phyloP scores from a whole-genome alignment of 331 rosid species.

The Phaseolus coccineus region DNA sequence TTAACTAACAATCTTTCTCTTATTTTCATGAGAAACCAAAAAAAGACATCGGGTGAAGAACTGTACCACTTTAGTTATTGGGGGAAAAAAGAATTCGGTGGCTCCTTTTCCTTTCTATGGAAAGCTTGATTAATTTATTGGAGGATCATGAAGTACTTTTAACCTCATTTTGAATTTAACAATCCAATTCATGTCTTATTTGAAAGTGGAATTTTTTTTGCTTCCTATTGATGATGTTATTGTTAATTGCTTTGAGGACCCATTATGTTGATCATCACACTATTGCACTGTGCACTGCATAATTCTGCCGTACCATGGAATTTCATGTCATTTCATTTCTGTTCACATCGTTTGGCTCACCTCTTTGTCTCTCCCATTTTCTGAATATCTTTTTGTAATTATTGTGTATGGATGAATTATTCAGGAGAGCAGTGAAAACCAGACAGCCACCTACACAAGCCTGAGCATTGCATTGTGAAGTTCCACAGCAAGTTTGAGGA shows the following conservation, averaged over 20 bases:
- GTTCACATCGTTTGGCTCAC: background rate
- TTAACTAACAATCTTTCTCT: slow-evolving; percentile 84
- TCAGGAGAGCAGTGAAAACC: slow-evolving; percentile 79
- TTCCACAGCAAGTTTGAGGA: slow-evolving; percentile 49
- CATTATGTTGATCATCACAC: slow-evolving; percentile 37
- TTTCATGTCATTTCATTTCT: slow-evolving; percentile 29
- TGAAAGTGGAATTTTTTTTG: slow-evolving; percentile 41
- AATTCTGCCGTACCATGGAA: slow-evolving; percentile 21
- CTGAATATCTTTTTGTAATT: slow-evolving; percentile 22
- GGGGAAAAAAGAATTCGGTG: slow-evolving; percentile 54
- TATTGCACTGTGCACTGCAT: slow-evolving; percentile 1
- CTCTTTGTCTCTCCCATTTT: slow-evolving; percentile 22
- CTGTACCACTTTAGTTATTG: slow-evolving; percentile 79
- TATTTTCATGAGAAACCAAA: slow-evolving; percentile 82
- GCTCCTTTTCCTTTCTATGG: slow-evolving; percentile 61
- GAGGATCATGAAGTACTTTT: slow-evolving; percentile 51
- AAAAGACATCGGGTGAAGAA: slow-evolving; percentile 81
- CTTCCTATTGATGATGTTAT: slow-evolving; percentile 3
- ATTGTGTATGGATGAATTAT: slow-evolving; percentile 42
- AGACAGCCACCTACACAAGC: slow-evolving; percentile 75
- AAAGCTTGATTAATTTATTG: slow-evolving; percentile 61
- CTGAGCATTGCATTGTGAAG: slow-evolving; percentile 52
- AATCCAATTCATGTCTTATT: slow-evolving; percentile 34
- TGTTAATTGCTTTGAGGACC: slow-evolving; percentile 38
- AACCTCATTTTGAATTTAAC: slow-evolving; percentile 46